Conservation (phyloP, 169 alveolate species). For the Theileria equi region DNA sequence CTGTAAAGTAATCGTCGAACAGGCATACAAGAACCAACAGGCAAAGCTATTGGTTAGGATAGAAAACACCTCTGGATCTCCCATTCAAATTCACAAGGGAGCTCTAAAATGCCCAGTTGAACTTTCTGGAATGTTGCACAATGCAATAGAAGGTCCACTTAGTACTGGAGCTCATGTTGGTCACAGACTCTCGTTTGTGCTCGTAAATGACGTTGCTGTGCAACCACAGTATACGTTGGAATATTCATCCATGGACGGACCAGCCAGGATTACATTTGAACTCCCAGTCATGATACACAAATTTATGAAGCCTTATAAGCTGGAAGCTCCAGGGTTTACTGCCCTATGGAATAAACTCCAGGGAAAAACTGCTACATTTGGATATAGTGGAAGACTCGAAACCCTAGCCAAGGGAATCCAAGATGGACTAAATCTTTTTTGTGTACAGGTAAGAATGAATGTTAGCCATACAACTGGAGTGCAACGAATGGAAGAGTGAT, state of each 20-base stretch:
- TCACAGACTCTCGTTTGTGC: conserved; percentile 32
- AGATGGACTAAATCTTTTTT: too few species aligned
- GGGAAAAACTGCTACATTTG: too few species aligned
- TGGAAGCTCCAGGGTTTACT: conserved; percentile 6
- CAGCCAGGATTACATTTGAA: neutral
- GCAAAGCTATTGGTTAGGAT: conserved; percentile 26
- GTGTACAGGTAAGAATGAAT: too few species aligned
- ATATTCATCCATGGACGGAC: neutral
- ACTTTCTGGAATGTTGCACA: conserved; percentile 17
- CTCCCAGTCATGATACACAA: conserved; percentile 36
- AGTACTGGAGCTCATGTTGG: conserved; percentile 10
- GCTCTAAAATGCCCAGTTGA: neutral
- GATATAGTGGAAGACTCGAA: too few species aligned
- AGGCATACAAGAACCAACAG: conserved; percentile 19
- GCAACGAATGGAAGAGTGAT: too few species aligned
- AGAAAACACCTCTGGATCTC: neutral
- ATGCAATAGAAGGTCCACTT: neutral
- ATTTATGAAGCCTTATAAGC: conserved; percentile 25
- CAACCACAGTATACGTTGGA: conserved; percentile 14
- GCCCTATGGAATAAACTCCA: conserved; percentile 23
- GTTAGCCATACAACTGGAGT: too few species aligned
- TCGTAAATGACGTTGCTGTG: neutral
- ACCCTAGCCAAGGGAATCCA: too few species aligned
- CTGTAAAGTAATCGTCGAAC: conserved; percentile 27
- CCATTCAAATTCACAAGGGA: neutral